A percentile compares a stretch with the other conserved stretches of the same genome.
Evolutionary conservation across 768 basidiomycete species (phyloP).

Genomic region (Leccinum disarticulatum): DNA sequence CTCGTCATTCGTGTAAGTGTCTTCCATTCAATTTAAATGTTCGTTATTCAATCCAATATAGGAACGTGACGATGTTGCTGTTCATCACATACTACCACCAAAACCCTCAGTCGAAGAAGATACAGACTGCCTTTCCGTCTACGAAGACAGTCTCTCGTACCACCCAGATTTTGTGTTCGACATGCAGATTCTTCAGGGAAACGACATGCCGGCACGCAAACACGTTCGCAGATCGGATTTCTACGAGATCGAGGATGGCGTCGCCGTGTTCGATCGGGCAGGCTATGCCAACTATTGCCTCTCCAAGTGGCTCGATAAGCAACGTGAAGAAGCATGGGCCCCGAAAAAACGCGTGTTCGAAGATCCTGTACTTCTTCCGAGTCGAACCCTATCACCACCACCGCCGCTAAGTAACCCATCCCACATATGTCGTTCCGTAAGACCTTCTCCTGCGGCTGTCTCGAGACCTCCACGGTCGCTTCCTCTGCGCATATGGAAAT

Average conservation of each 20-base stretch:
- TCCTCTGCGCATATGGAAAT: conserved; percentile 13
- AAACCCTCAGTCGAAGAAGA: conserved; percentile 14
- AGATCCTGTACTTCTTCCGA: conserved; percentile 17
- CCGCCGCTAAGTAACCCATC: not conserved
- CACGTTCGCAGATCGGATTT: conserved; percentile 24
- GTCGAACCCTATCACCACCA: conserved; percentile 18
- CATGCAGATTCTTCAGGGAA: conserved; percentile 18
- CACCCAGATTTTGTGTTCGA: conserved; percentile 20
- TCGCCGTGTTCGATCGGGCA: conserved; percentile 25
- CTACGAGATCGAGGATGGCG: conserved; percentile 30
- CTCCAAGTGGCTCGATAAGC: conserved; percentile 28
- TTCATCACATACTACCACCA: not conserved
- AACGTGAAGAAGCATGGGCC: conserved; percentile 19
- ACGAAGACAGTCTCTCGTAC: conserved; percentile 30
- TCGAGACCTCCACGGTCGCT: conserved; percentile 11
- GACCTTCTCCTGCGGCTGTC: not conserved
- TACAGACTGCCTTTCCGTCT: conserved; percentile 23
- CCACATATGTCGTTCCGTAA: not conserved
- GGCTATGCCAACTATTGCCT: conserved; percentile 30
- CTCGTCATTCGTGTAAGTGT: conserved; percentile 26
- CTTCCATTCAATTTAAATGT: not conserved
- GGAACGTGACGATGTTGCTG: conserved; percentile 9
- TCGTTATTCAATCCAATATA: conserved; percentile 11
- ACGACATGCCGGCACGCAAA: conserved; percentile 7
- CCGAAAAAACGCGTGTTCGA: conserved; percentile 24